A percentile compares a stretch with the other conserved stretches of the same genome.
Evolutionary conservation across 78 protist genomes (phyloP).

Genomic region (Cyanophora paradoxa): DNA sequence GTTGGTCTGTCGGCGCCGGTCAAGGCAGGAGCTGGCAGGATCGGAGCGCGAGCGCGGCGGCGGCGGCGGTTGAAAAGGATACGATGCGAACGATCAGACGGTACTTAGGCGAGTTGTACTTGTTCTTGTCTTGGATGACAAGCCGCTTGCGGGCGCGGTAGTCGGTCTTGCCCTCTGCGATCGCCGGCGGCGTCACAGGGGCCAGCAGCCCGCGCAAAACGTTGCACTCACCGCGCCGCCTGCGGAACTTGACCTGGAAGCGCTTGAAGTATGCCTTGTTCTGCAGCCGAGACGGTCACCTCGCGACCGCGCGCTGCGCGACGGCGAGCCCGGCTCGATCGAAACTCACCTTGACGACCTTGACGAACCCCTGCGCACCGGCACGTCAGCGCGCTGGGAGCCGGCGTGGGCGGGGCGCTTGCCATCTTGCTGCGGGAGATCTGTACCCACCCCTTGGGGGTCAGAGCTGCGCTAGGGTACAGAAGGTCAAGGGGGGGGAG

Average conservation of each 20-base stretch:
- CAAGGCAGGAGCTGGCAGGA: too few species aligned
- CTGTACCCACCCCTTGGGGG: too few species aligned
- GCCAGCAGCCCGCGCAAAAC: background rate
- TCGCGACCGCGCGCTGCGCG: too few species aligned
- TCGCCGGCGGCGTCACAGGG: background rate
- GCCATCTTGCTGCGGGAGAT: too few species aligned
- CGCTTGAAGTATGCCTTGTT: conserved; percentile 92
- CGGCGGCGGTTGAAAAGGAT: too few species aligned
- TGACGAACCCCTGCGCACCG: conserved; percentile 77
- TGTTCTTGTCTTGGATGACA: conserved; percentile 90
- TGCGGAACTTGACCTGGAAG: conserved; percentile 90
- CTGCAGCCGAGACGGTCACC: too few species aligned
- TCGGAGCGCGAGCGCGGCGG: too few species aligned
- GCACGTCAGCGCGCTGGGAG: background rate
- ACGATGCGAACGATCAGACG: conserved; percentile 94
- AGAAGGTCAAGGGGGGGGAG: background rate
- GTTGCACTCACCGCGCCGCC: conserved; percentile 71
- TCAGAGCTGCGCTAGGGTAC: background rate
- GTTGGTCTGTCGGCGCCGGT: too few species aligned
- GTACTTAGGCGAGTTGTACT: conserved; percentile 94
- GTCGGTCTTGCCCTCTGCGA: conserved; percentile 93
- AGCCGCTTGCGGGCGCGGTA: conserved; percentile 89
- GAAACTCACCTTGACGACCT: conserved; percentile 87
- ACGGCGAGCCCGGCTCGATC: too few species aligned
- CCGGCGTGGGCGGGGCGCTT: background rate